Evolutionary conservation across 352 stramenopile genomes (phyloP).

Genomic region (Elongisporangium anandrum): DNA sequence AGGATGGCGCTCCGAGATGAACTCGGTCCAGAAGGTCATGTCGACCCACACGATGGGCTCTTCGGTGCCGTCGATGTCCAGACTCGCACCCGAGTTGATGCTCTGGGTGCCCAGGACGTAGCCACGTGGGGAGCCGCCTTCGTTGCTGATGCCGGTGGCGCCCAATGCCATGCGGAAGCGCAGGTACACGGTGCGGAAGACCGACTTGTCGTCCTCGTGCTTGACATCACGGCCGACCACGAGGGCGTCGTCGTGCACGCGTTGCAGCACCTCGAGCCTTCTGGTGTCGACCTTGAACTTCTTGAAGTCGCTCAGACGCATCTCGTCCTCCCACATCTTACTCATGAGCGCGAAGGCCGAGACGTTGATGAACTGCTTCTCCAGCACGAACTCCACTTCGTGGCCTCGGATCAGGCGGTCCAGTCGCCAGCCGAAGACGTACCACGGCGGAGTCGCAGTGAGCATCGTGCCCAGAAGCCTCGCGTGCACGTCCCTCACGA

Average conservation of each 20-base stretch:
- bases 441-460: conserved; percentile 4
- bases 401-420: conserved; percentile 26
- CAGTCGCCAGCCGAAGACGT: conserved; percentile 48
- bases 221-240: conserved; percentile 45
- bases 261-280: conserved; percentile 42
- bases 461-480: conserved; percentile 7
- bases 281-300: conserved; percentile 46
- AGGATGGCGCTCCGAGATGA: conserved; percentile 28
- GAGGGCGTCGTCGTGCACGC: conserved; percentile 29
- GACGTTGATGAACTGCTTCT: conserved; percentile 32
- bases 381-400: conserved; percentile 45
- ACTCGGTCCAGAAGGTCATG: conserved; percentile 36
- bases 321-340: conserved; percentile 37
- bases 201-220: conserved; percentile 24
- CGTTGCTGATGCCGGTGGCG: conserved; percentile 7
- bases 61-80: conserved; percentile 14
- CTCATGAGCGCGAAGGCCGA: conserved; percentile 35
- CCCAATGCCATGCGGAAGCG: conserved; percentile 31
- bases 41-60: conserved; percentile 27
- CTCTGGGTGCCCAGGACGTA: conserved; percentile 52
- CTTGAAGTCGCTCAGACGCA: conserved; percentile 27
- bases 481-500: conserved; percentile 14
- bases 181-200: conserved; percentile 45
- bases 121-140: conserved; percentile 7
- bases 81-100: conserved; percentile 26